These are phyloP conservation scores for Lantana camara DNA, from an alignment of 257 asterid genomes.

Conservation along the genomic window DNA sequence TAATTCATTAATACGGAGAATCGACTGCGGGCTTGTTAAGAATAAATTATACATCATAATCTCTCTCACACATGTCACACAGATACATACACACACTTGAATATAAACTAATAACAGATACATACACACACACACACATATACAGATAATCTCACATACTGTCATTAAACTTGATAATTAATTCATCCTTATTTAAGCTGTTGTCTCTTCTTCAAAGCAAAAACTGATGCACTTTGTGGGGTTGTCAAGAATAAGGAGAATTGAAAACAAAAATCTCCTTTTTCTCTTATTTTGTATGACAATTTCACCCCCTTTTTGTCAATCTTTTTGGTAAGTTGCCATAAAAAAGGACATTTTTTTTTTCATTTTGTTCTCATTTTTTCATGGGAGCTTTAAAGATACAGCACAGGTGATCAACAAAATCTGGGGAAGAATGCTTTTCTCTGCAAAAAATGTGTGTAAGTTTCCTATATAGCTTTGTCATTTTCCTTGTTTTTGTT, in stretches of 20 bases:
- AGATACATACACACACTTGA: neutral
- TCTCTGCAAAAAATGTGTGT: slow-evolving; percentile 19
- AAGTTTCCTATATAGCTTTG: slow-evolving; percentile 19
- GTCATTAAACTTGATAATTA: slow-evolving; percentile 18
- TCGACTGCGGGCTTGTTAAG: too few relatives aligned
- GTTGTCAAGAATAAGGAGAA: slow-evolving; percentile 39
- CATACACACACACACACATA: neutral
- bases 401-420: slow-evolving; percentile 19
- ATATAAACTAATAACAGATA: neutral
- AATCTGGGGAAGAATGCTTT: neutral
- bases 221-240: slow-evolving; percentile 33
- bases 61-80: slow-evolving; percentile 22
- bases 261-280: neutral
- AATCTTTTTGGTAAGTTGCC: slow-evolving; percentile 18
- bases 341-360: neutral
- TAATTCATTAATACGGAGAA: too few relatives aligned
- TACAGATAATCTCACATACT: neutral
- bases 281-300: neutral
- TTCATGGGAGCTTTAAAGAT: neutral
- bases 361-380: slow-evolving; percentile 12
- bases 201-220: slow-evolving; percentile 22
- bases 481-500: slow-evolving; percentile 8
- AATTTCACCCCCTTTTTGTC: neutral
- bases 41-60: neutral
- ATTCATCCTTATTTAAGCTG: slow-evolving; percentile 30